Conservation (phyloP, 2,329 filamentous ascomycete species). For the Mariannaea elegans region DNA sequence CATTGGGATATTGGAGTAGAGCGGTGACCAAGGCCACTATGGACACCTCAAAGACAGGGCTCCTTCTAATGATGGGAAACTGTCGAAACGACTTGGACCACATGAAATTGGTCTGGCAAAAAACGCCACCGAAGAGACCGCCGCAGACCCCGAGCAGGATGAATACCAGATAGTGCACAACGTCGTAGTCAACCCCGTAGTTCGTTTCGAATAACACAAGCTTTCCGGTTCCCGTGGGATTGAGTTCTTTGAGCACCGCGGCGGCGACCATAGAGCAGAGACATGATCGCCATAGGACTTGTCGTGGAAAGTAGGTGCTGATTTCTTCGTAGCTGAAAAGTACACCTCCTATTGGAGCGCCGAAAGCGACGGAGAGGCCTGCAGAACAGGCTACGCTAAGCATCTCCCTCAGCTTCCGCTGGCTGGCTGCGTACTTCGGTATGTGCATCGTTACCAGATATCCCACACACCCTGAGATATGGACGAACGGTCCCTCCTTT, state of each 20-base stretch:
- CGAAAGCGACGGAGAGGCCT: slow-evolving; percentile 24
- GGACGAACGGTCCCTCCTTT: slow-evolving; percentile 28
- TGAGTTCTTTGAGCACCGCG: slow-evolving; percentile 24
- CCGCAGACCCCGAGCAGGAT: slow-evolving; percentile 24
- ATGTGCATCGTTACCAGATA: slow-evolving; percentile 17
- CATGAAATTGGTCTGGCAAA: slow-evolving; percentile 22
- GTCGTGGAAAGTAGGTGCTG: slow-evolving; percentile 29
- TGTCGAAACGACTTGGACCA: slow-evolving; percentile 27
- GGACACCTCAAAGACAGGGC: slow-evolving; percentile 21
- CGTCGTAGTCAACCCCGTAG: slow-evolving; percentile 27
- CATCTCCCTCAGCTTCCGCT: slow-evolving; percentile 25
- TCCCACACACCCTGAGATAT: slow-evolving; percentile 29
- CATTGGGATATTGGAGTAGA: slow-evolving; percentile 19
- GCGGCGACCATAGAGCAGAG: slow-evolving; percentile 27
- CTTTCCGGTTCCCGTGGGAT: slow-evolving; percentile 24
- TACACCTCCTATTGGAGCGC: slow-evolving; percentile 24
- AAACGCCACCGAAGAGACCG: slow-evolving; percentile 18
- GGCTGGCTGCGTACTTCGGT: slow-evolving; percentile 22
- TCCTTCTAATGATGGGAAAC: slow-evolving; percentile 13
- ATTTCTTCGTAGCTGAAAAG: slow-evolving; percentile 32
- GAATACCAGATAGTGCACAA: slow-evolving; percentile 23
- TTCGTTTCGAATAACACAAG: slow-evolving; percentile 29
- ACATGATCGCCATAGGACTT: slow-evolving; percentile 23
- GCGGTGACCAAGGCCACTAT: slow-evolving; percentile 17
- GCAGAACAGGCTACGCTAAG: slow-evolving; percentile 27